Base-by-base conservation (phyloP, 176 grass and related monocot species). In the Carex pumila region DNA sequence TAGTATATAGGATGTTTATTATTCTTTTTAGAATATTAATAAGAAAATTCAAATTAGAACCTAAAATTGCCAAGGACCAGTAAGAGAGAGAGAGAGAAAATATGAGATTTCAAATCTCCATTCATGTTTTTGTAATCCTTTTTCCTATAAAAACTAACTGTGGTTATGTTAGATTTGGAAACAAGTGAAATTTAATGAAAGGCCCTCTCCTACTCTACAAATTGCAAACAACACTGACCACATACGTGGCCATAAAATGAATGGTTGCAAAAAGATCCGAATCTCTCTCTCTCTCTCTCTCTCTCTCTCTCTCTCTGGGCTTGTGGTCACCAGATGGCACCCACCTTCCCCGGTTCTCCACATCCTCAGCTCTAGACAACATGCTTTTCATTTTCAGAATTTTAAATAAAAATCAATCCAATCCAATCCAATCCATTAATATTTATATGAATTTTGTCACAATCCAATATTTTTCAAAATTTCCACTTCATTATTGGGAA, bases 301-400 rank as follows among this genome's bases (percentile, higher is more conserved):
- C 6, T 49, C 70, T 73, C 45, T 73, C 37, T 37, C 14, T 69
- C 29, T 70, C 34, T 37, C 0, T 41, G 31, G 45, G 7, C 50
- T 36, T 10, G 49, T 65, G 36, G 31, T 49, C 21, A 72, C 39
- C 69, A 50, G 25, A 25, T 45, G 39, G 14, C 19, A 19, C 18
- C 65, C 12, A 55, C 84, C 74, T 86, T 67, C 84, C 84, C 61
- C 19, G 39, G 84, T 86, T 86, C 61, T 21, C 73, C 74, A 58
- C 84, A 61, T 70, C 74, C 73, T 17, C 36, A 18, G 2, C 45
- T 29, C 71, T 7, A 14, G 31, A 49, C 83, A 57, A 41, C 67
- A 30, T 13, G 12, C 41, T 72, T 39, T 72, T 72, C 7, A 22
- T 0, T 9, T 11, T 50, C 47, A 50, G 47, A 50, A 50, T 50